Conservation (phyloP, 805 yeast genomes). For the Blastobotrys mokoenaii region DNA sequence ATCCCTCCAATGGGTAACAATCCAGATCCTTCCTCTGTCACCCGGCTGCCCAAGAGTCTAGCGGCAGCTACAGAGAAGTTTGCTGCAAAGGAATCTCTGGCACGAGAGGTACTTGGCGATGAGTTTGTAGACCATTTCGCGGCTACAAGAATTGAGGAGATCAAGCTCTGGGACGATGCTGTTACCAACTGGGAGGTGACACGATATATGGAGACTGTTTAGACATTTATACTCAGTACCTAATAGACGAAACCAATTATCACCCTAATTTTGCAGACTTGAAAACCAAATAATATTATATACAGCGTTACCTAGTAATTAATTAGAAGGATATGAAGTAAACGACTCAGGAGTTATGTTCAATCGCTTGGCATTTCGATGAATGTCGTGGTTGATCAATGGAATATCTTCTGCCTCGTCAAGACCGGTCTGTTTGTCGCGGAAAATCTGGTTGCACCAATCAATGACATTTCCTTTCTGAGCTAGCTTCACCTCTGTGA, state of each 20-base stretch:
- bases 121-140: slow-evolving; percentile 29
- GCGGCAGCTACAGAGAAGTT: slow-evolving; percentile 22
- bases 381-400: too few species aligned
- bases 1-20: slow-evolving; percentile 25
- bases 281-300: slow-evolving; percentile 2
- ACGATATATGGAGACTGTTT: slow-evolving; percentile 27
- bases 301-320: neutral
- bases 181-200: slow-evolving; percentile 30
- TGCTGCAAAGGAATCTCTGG: slow-evolving; percentile 19
- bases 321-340: too few species aligned
- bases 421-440: too few species aligned
- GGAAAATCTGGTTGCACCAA: too few species aligned
- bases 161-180: slow-evolving; percentile 23
- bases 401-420: too few species aligned
- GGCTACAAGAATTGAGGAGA: slow-evolving; percentile 25
- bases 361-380: too few species aligned
- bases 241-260: too few species aligned
- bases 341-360: too few species aligned
- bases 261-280: too few species aligned
- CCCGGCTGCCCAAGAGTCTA: slow-evolving; percentile 22
- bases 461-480: too few species aligned
- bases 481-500: too few species aligned
- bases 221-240: slow-evolving; percentile 2
- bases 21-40: slow-evolving; percentile 15
- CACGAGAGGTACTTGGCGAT: slow-evolving; percentile 32